Percentiles rank a stretch among this genome's conserved stretches.
These are phyloP conservation scores for Bisporella sp. DNA, from an alignment of 2,329 filamentous ascomycete genomes.

Conservation along the genomic window DNA sequence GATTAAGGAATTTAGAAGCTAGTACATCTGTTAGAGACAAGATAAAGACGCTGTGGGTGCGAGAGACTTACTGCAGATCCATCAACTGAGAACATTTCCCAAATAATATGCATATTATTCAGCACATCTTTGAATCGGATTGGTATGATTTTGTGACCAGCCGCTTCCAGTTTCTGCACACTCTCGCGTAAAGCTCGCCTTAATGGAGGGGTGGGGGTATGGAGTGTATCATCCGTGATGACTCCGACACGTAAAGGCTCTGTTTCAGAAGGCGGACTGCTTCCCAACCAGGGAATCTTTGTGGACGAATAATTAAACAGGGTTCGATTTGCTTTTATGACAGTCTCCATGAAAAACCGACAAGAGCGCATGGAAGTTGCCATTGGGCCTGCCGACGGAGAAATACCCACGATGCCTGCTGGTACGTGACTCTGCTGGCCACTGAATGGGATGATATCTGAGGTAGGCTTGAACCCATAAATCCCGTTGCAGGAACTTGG, in stretches of 20 bases:
- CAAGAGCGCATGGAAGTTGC: conserved; percentile 6
- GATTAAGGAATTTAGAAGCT: background rate
- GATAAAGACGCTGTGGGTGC: background rate
- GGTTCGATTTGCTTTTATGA: conserved; percentile 1
- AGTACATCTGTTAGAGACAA: background rate
- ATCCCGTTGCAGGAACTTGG: conserved; percentile 29
- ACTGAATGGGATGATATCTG: conserved; percentile 7
- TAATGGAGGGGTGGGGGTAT: conserved; percentile 28
- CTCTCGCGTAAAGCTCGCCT: conserved; percentile 24
- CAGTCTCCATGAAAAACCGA: conserved; percentile 4
- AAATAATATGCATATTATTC: conserved; percentile 30
- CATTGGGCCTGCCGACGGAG: conserved; percentile 5
- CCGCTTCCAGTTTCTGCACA: conserved; percentile 18
- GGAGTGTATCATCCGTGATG: conserved; percentile 23
- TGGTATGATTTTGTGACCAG: conserved; percentile 11
- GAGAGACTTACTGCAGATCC: conserved; percentile 24
- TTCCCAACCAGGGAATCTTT: conserved; percentile 2
- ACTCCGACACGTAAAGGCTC: conserved; percentile 25
- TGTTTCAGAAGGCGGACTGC: conserved; percentile 14
- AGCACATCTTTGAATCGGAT: background rate
- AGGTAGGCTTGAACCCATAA: conserved; percentile 21
- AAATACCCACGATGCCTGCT: conserved; percentile 1
- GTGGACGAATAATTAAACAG: background rate
- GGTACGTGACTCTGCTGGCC: conserved; percentile 7
- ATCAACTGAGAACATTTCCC: conserved; percentile 7